Evolutionary conservation across 164 flowering plant genomes (phyloP), one percentile per base, ranked within the genome.

Genomic region (Vitis amurensis): DNA sequence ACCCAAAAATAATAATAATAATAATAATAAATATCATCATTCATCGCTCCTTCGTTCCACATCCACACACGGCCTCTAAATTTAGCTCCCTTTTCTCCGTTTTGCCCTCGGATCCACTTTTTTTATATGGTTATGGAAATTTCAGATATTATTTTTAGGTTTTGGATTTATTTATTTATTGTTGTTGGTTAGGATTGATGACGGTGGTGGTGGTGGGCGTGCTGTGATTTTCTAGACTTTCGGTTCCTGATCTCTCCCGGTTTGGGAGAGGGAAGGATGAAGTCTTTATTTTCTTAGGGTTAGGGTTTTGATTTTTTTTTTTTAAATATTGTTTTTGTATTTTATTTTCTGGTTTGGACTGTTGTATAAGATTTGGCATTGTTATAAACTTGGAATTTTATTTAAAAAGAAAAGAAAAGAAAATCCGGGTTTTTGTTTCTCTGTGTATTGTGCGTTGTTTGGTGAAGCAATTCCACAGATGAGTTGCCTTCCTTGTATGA

Each of bases 401-500:
- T 3, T 3, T 37, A 37, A 37, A 3, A 37, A 37, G 44, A 37
- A 37, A 37, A 37, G 27, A 37, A 37, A 37, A 37, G 44, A 37
- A 23, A 37, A 37, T 57, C 60, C 23, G 4, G 60, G 19, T 17
- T 57, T 23, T 57, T 57, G 60, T 15, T 57, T 15, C 30, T 49
- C 14, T 63, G 7, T 63, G 29, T 47, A 11, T 17, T 16, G 58
- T 8, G 15, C 3, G n/a, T 19, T 11, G 31, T 2, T 61, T 69
- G 11, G 56, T 64, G n/a, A 51, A 16, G 58, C 44, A 37, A 37
- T 68, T 59, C 0, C 50, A 14, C 61, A 71, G 70, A 87, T 84
- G 90, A 73, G 84, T 50, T 84, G 88, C 71, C 83, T 86, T 71
- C 70, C 79, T 66, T 87, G 90, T 62, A 9, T 83, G 9, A 69